Conservation (phyloP, 148 eudicot genomes). For the Heliosperma pusillum region DNA sequence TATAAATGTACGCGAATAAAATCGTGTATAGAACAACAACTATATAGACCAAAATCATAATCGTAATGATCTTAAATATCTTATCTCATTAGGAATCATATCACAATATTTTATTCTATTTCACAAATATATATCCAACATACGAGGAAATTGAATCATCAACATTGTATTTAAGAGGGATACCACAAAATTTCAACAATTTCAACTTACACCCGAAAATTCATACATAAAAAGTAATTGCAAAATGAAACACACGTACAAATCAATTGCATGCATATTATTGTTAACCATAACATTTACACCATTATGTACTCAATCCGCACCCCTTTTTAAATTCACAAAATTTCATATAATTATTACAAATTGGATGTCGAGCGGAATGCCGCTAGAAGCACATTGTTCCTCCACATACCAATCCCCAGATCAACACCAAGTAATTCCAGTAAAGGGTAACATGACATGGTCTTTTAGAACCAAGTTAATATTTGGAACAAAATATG, state of each 20-base stretch:
- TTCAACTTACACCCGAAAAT: too few relatives aligned
- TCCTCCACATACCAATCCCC: background rate
- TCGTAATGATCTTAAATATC: too few relatives aligned
- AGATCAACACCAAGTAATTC: background rate
- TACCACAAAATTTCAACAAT: too few relatives aligned
- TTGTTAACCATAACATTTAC: background rate
- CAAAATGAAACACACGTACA: background rate
- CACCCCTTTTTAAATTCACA: background rate
- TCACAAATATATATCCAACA: too few relatives aligned
- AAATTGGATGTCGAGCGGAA: background rate
- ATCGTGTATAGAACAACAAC: too few relatives aligned
- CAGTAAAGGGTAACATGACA: background rate
- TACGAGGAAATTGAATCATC: too few relatives aligned
- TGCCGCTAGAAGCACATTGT: background rate
- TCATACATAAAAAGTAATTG: too few relatives aligned
- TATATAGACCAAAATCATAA: too few relatives aligned
- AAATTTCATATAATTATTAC: background rate
- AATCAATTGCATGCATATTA: background rate
- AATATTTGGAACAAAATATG: background rate
- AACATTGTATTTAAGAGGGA: too few relatives aligned
- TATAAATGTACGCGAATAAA: too few relatives aligned
- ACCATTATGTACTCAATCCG: background rate
- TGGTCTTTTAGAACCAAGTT: background rate
- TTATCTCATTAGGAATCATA: too few relatives aligned
- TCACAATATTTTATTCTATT: too few relatives aligned